Conservation (phyloP, 495 filamentous ascomycete genomes). For the Daldinia grandis region DNA sequence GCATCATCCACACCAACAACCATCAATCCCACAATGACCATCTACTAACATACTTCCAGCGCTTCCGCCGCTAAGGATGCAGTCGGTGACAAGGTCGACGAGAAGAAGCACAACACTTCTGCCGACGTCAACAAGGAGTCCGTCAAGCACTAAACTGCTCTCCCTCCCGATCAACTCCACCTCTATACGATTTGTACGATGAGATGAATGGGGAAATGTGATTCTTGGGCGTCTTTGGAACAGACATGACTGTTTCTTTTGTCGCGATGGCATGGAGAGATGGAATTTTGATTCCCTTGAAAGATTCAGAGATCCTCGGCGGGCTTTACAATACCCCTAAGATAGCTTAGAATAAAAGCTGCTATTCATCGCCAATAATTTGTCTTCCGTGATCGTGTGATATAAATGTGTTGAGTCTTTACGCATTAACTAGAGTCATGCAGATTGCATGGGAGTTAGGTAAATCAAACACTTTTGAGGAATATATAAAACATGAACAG, state of each 20-base stretch:
- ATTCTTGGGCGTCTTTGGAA: constrained; percentile 34
- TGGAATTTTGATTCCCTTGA: constrained; percentile 27
- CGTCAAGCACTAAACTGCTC: constrained; percentile 59
- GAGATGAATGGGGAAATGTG: constrained; percentile 26
- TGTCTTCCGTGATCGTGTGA: neutral
- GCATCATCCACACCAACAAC: constrained; percentile 13
- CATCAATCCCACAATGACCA: too few species aligned
- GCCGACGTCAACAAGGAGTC: constrained; percentile 67
- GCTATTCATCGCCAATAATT: constrained; percentile 35
- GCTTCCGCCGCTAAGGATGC: constrained; percentile 64
- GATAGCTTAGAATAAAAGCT: constrained; percentile 47
- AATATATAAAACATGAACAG: too few species aligned
- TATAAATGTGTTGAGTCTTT: neutral
- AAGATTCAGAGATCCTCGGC: constrained; percentile 17
- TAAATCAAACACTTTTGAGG: too few species aligned
- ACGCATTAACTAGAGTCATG: too few species aligned
- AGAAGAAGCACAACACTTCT: constrained; percentile 62
- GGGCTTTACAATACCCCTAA: constrained; percentile 47
- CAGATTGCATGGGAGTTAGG: too few species aligned
- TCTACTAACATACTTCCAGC: constrained; percentile 43
- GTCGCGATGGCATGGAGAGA: constrained; percentile 34
- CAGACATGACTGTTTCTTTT: constrained; percentile 30
- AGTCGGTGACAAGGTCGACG: constrained; percentile 64
- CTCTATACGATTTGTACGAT: constrained; percentile 37
- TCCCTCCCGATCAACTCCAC: constrained; percentile 4